Base-by-base conservation (phyloP, 2,329 filamentous ascomycete genomes). In the Penicillium concentricum region DNA sequence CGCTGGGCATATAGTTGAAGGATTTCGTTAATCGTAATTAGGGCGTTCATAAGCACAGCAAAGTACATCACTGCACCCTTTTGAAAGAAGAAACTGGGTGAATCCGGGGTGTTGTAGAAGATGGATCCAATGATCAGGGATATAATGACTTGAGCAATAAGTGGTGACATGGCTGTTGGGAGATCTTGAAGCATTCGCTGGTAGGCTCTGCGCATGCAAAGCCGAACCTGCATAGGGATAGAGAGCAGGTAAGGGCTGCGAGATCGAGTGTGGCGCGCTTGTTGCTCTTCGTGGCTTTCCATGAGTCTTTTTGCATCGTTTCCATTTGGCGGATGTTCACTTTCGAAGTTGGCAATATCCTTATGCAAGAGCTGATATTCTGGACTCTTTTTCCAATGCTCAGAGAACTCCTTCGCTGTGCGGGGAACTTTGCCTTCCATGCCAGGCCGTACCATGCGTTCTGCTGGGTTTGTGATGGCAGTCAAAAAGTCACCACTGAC, bases 31-130 rank as follows among this genome's bases (percentile, higher is more conserved):
- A 72, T 70, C 1, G 68, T 65, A 4, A 87, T 82, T 63, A 94
- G 91, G 42, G 90, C 91, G 72, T 93, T 95, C 80, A 93, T 86
- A 54, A 96, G 80, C 68, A 92, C 86, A 60, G 90, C 89, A 69
- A 94, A 94, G 82, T 95, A 96, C 47, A 96, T 79, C 6, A 93
- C 81, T 35, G 88, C 87, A 55, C 89, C 89, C 56, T 91, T 86
- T 65, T 84, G 81, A 76, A 86, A 92, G 78, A 95, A 94, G 62
- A 86, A 90, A 24, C 74, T 69, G 0, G 90, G 87, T 8, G 79
- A 80, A 1, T 79, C 69, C 20, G 83, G 76, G 12, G 94, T 77
- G 70, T 94, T 88, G 78, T 85, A 95, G 75, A 93, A 96, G 62
- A 95, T 86, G 57, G 86, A 88, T 44, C 87, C 80, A 57, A 95